Base-by-base conservation (phyloP, 2,329 filamentous ascomycete genomes). In the Aspergillus ochraceus region DNA sequence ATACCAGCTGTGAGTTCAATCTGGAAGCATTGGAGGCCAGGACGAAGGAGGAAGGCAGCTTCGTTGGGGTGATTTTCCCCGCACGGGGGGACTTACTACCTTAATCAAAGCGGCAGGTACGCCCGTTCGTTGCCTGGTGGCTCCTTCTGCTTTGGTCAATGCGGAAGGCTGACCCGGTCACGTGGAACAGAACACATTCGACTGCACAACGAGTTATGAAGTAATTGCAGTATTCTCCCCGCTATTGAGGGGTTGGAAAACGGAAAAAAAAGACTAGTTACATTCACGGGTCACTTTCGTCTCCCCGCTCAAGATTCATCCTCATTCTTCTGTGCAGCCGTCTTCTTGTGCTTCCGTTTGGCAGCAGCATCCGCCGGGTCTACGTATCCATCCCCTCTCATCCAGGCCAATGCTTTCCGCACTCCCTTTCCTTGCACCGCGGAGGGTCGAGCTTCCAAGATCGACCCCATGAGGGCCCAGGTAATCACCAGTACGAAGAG, bases 401-500 rank as follows among this genome's bases (percentile, higher is more conserved):
- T 75, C 82, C 90, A 90, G 54, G 88, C 87, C 63, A 96, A 77
- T 0, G 84, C 86, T 80, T 92, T 94, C 54, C 91, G 82, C 73
- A 90, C 84, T 51, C 84, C 80, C 0, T 79, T 81, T 62, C 91
- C 90, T 55, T 84, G 84, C 17, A 96, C 83, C 1, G 90, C 88
- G 55, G 80, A 79, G 0, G 89, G 88, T 57, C 89, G 84, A 26
- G 83, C 80, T 79, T 96, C 91, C 70, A 94, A 91, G 1, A 95
- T 86, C 9, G 86, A 85, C 58, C 92, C 91, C 19, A 93, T 86
- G 19, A 93, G 76, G 68, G 91, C 90, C 77, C 97, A 81, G 52
- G 91, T 90, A 19, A 87, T 76, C 17, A 94, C 89, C 70, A 98
- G 93, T 3, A 98, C 79, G 79, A 89, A 85, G 5, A 97, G 86